Evolutionary conservation across 148 eudicot species (phyloP).

Genomic region (Pharnaceum exiguum): DNA sequence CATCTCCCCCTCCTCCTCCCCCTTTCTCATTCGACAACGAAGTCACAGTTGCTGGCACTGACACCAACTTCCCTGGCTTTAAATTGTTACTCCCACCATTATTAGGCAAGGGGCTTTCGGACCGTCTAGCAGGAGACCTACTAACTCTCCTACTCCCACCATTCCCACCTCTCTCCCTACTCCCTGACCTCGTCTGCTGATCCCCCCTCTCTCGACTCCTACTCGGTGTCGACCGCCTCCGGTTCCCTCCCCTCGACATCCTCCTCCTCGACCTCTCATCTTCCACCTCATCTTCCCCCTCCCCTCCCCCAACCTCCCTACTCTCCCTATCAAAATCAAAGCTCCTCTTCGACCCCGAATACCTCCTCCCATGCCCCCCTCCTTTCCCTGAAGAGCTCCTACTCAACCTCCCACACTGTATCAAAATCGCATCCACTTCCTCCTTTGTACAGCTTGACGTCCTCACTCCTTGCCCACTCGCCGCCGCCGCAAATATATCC

Average conservation of each 20-base stretch:
- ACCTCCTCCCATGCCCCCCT: slow-evolving; percentile 39
- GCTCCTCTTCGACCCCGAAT: slow-evolving; percentile 85
- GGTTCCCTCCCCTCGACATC: slow-evolving; percentile 40
- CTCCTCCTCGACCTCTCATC: slow-evolving; percentile 34
- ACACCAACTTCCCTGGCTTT: slow-evolving; percentile 81
- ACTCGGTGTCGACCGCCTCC: slow-evolving; percentile 69
- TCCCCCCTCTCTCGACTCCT: slow-evolving; percentile 79
- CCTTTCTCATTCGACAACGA: slow-evolving; percentile 54
- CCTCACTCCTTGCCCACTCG: slow-evolving; percentile 42
- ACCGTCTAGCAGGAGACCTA: slow-evolving; percentile 79
- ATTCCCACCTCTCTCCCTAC: slow-evolving; percentile 46
- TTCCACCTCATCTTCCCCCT: slow-evolving; percentile 15
- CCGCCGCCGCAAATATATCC: slow-evolving; percentile 24
- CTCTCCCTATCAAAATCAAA: slow-evolving; percentile 74
- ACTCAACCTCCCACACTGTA: slow-evolving; percentile 88
- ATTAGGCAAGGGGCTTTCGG: slow-evolving; percentile 58
- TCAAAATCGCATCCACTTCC: slow-evolving; percentile 83
- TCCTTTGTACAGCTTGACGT: slow-evolving; percentile 92
- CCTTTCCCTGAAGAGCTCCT: slow-evolving; percentile 70
- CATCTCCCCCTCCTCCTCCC: slow-evolving; percentile 24
- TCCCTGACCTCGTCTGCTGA: slow-evolving; percentile 40
- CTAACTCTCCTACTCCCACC: slow-evolving; percentile 64
- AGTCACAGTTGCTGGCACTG: slow-evolving; percentile 85
- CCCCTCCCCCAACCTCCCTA: slow-evolving; percentile 16
- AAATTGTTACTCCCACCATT: slow-evolving; percentile 2